A percentile compares a stretch with the other conserved stretches of the same genome.
Evolutionary conservation across 2,329 filamentous ascomycete genomes (phyloP).

Genomic region (Pseudogymnoascus sp.): DNA sequence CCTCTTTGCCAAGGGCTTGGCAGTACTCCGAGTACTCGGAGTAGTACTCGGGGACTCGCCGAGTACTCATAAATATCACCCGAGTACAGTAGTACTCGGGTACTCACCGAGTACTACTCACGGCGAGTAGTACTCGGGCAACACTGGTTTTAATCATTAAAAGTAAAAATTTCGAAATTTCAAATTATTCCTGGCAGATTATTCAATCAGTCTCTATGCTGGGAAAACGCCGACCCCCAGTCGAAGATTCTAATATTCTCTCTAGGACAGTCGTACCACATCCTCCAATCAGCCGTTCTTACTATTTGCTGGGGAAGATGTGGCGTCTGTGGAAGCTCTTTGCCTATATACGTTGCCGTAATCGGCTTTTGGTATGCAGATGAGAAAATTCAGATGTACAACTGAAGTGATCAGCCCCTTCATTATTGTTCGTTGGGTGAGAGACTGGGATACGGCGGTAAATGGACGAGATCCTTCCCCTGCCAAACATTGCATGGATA

Average conservation of each 20-base stretch:
- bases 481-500: background rate
- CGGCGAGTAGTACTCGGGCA: no score
- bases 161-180: background rate
- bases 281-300: background rate
- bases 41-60: no score
- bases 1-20: no score
- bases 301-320: background rate
- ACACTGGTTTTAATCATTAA: background rate
- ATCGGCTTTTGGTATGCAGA: background rate
- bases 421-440: background rate
- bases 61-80: no score
- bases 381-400: background rate
- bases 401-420: no score
- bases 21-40: no score
- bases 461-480: background rate
- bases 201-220: background rate
- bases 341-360: background rate
- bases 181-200: background rate
- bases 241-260: background rate
- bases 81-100: no score
- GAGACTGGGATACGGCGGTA: background rate
- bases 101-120: no score
- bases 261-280: background rate
- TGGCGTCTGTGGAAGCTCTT: background rate
- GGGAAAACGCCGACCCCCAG: background rate